Evolutionary conservation across 2,329 filamentous ascomycete genomes (phyloP), one percentile per base, ranked within the genome.

Genomic region (Diaporthe capsici): DNA sequence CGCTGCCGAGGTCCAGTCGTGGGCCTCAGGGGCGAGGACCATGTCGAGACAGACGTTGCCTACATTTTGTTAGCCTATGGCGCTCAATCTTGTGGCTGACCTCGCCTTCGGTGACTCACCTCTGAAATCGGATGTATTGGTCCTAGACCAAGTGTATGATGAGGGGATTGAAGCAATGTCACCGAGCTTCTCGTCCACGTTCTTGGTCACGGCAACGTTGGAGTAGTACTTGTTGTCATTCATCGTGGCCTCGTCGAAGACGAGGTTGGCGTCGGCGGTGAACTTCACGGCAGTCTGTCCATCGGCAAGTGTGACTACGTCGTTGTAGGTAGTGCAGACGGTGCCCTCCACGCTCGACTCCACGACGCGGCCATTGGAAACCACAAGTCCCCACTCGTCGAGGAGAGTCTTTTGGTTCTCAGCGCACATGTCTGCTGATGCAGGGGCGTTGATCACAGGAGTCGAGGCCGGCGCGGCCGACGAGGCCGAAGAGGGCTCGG

Each of bases 141-240:
- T 74, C 49, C 72, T 49, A 22, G 72, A 74, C 72, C 72, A 74
- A 20, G 51, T 74, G 51, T 74, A 74, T 5, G 72, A 70, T 6
- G 72, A 44, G 20, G 72, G 72, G 31, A 74, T 74, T 9, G 72
- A 70, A 8, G 49, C 44, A 20, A 74, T 70, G 37, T 67, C 65
- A 42, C 72, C 44, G 22, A 74, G 72, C 51, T 74, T 65, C 61
- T 53, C 39, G 42, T 49, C 53, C 28, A 74, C 51, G 8, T 74
- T 74, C 51, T 57, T 58, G 20, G 61, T 67, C 37, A 74, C 39
- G 60, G 61, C 72, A 12, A 60, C 39, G 72, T 74, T 74, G 49
- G 72, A 74, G 63, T 74, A 74, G 42, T 58, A 74, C 53, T 74
- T 74, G 39, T 74, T 74, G 51, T 74, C 61, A 6, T 74, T 74